Percentiles rank a stretch among this genome's conserved stretches.
These are phyloP conservation scores for Ilyonectria sp. DNA, from an alignment of 2,329 filamentous ascomycete genomes.

Conservation along the genomic window DNA sequence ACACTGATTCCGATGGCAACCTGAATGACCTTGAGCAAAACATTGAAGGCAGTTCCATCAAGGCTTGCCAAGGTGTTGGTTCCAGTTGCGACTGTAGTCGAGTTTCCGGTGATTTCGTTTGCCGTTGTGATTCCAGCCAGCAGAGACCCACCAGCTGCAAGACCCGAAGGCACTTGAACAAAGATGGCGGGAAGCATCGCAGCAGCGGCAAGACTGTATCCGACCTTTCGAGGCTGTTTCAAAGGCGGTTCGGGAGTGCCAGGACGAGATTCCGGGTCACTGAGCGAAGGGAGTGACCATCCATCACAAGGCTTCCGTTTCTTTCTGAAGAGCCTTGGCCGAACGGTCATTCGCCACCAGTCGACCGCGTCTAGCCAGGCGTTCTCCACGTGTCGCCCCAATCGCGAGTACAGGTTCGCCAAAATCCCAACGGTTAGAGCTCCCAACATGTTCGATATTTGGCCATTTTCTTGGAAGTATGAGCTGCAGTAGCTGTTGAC, in stretches of 20 bases:
- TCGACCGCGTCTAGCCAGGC: conserved; percentile 63
- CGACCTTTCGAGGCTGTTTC: conserved; percentile 62
- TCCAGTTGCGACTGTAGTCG: conserved; percentile 49
- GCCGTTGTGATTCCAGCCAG: conserved; percentile 71
- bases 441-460: conserved; percentile 84
- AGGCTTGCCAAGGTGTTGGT: conserved; percentile 49
- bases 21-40: conserved; percentile 72
- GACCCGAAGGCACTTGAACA: conserved; percentile 74
- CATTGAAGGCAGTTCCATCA: conserved; percentile 66
- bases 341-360: conserved; percentile 66
- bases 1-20: conserved; percentile 75
- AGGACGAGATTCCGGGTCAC: conserved; percentile 53
- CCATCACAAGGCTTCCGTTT: conserved; percentile 45
- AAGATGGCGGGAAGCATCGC: conserved; percentile 92
- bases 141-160: conserved; percentile 73
- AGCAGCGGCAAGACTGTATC: conserved; percentile 86
- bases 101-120: conserved; percentile 66
- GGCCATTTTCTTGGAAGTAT: conserved; percentile 78
- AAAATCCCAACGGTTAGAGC: conserved; percentile 83
- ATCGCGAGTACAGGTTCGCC: conserved; percentile 83
- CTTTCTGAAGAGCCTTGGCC: conserved; percentile 52
- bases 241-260: conserved; percentile 39
- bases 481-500: conserved; percentile 81
- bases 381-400: conserved; percentile 73
- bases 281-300: conserved; percentile 51